Conservation (phyloP, 306 rosid genomes). For the Sicyos edulis region DNA sequence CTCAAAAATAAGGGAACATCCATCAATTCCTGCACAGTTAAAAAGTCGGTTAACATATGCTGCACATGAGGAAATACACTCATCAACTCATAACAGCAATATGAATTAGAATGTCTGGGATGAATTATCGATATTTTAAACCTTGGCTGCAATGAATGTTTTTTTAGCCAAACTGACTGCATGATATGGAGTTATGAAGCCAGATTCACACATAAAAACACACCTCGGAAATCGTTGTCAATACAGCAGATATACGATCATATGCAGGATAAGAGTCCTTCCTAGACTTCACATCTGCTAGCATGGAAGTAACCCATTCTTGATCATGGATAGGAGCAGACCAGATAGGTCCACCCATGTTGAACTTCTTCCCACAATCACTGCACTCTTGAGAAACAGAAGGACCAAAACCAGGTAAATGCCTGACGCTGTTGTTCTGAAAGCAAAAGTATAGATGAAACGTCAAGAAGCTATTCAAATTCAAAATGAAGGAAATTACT, state of each 20-base stretch:
- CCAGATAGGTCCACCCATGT: constrained; percentile 98
- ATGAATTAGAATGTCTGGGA: neutral
- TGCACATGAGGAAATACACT: neutral
- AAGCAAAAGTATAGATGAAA: constrained; percentile 20
- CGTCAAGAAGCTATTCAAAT: constrained; percentile 17
- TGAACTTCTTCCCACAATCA: constrained; percentile 85
- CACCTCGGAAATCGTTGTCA: constrained; percentile 91
- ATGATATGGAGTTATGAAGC: neutral
- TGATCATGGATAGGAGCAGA: constrained; percentile 93
- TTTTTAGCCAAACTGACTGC: no score
- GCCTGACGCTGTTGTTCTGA: constrained; percentile 74
- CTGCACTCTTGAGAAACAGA: constrained; percentile 79
- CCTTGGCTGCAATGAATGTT: no score
- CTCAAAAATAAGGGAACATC: constrained; percentile 90
- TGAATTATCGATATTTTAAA: no score
- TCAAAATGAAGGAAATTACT: neutral
- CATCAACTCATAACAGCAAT: neutral
- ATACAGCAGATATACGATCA: constrained; percentile 75
- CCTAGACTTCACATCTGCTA: constrained; percentile 60
- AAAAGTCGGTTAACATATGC: neutral
- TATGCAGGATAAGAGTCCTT: constrained; percentile 78
- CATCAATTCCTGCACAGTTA: constrained; percentile 62
- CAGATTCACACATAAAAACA: neutral
- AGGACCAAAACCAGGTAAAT: constrained; percentile 91
- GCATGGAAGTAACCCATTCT: constrained; percentile 83